Conservation (phyloP, 768 basidiomycete species). For the Sarcodon aspratus region DNA sequence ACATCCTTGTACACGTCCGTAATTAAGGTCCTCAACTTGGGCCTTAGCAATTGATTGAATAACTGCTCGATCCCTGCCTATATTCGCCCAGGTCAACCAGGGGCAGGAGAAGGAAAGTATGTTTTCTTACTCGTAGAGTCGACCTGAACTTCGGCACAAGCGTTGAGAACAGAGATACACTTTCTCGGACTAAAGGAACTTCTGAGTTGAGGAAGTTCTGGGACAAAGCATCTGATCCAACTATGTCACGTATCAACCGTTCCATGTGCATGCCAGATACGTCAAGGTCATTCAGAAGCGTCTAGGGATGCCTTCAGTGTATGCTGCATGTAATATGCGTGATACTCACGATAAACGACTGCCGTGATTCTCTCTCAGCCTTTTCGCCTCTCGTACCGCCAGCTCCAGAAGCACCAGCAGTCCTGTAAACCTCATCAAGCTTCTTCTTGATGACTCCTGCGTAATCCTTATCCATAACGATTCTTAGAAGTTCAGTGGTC, state of each 20-base stretch:
- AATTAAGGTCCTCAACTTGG: slow-evolving; percentile 74
- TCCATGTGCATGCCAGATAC: slow-evolving; percentile 85
- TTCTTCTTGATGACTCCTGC: slow-evolving; percentile 71
- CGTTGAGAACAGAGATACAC: slow-evolving; percentile 38
- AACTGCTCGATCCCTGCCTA: slow-evolving; percentile 86
- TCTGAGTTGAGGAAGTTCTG: slow-evolving; percentile 63
- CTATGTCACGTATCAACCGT: slow-evolving; percentile 59
- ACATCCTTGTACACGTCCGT: slow-evolving; percentile 86
- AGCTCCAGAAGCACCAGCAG: slow-evolving; percentile 27
- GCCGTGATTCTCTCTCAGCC: slow-evolving; percentile 68
- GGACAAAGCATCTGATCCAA: slow-evolving; percentile 36
- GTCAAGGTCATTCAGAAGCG: slow-evolving; percentile 89
- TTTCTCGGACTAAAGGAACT: slow-evolving; percentile 33
- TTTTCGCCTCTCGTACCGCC: slow-evolving; percentile 51
- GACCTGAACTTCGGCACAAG: slow-evolving; percentile 56
- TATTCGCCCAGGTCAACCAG: not conserved
- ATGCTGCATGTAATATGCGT: not conserved
- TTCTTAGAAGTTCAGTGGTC: slow-evolving; percentile 51
- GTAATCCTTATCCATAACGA: slow-evolving; percentile 77
- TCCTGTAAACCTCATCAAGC: slow-evolving; percentile 80
- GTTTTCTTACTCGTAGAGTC: slow-evolving; percentile 50
- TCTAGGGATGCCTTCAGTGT: slow-evolving; percentile 30
- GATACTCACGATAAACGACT: slow-evolving; percentile 68
- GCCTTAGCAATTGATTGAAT: slow-evolving; percentile 90
- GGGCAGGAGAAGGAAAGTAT: not conserved